Conservation (phyloP, 2,329 filamentous ascomycete species). For the Penicillium aurantiogriseum region DNA sequence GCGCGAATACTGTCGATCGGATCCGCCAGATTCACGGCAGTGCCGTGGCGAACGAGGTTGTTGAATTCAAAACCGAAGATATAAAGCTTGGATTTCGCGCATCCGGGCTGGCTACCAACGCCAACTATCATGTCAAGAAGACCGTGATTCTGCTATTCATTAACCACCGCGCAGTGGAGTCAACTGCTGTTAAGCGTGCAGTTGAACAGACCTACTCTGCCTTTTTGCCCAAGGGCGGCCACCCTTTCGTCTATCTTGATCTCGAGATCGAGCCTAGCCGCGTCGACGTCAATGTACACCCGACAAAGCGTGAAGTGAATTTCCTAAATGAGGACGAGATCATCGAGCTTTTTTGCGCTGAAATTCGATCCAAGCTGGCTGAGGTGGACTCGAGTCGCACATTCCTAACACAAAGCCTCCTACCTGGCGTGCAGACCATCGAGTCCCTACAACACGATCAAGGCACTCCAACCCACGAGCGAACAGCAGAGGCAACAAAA, state of each 20-base stretch:
- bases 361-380: slow-evolving; percentile 73
- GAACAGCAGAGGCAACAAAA: slow-evolving; percentile 36
- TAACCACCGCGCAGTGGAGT: slow-evolving; percentile 93
- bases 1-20: slow-evolving; percentile 71
- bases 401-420: slow-evolving; percentile 88
- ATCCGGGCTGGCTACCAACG: slow-evolving; percentile 79
- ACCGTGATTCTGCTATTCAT: slow-evolving; percentile 89
- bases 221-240: slow-evolving; percentile 89
- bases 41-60: slow-evolving; percentile 80
- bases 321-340: slow-evolving; percentile 98
- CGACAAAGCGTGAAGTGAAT: slow-evolving; percentile 94
- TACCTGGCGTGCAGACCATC: slow-evolving; percentile 62
- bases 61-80: slow-evolving; percentile 71
- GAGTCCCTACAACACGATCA: slow-evolving; percentile 32
- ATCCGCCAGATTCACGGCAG: slow-evolving; percentile 89
- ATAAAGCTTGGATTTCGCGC: slow-evolving; percentile 80
- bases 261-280: slow-evolving; percentile 88
- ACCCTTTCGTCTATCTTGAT: slow-evolving; percentile 90
- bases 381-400: slow-evolving; percentile 90
- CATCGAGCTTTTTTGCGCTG: slow-evolving; percentile 76
- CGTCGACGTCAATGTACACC: slow-evolving; percentile 96
- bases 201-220: slow-evolving; percentile 84
- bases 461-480: slow-evolving; percentile 20
- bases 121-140: slow-evolving; percentile 91
- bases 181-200: slow-evolving; percentile 79